Evolutionary conservation across 306 rosid genomes (phyloP), one percentile per base, ranked within the genome.

Genomic region (Acacia confusa): DNA sequence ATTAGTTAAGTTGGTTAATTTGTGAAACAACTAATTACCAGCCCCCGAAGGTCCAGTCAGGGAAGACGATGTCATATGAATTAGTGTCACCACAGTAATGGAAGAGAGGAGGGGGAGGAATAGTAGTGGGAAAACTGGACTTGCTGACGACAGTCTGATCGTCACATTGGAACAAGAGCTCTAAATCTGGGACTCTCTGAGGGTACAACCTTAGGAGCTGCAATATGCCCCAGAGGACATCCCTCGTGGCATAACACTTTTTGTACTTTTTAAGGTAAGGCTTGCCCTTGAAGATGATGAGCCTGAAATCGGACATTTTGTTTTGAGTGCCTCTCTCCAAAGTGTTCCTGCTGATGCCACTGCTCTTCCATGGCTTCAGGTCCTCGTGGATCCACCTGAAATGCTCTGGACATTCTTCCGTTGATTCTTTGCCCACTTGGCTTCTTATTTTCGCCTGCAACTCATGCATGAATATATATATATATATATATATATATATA

Each of bases 121-220:
- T 28, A 50, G 5, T 14, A 32, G 36, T 24, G 38, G 47, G 53
- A 15, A 60, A 48, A 48, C n/a, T 16, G 17, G 34, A 20, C 50
- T 72, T 72, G 2, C 14, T 4, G 19, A 80, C 38, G 41, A 48
- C n/a, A 0, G 83, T 40, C 12, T 0, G 4, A 14, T 80, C 83
- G 4, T 48, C 83, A 22, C 83, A 80, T 19, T 14, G 2, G 25
- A 80, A 80, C 66, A 80, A 4, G 1, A 80, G 67, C 27, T 80
- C 83, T 55, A 80, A 36, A 47, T 72, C 66, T 1, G 79, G 83
- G 13, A 80, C 25, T n/a, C 38, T 63, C 14, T 78, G 52, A 10
- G 79, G 83, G 55, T 80, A 80, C 73, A 80, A 22, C 67, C 79
- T 80, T 34, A 73, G 48, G 27, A 80, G 83, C 74, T 80, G 83